Base-by-base conservation (phyloP, 108 stramenopile species). In the Nitzschia sp. region DNA sequence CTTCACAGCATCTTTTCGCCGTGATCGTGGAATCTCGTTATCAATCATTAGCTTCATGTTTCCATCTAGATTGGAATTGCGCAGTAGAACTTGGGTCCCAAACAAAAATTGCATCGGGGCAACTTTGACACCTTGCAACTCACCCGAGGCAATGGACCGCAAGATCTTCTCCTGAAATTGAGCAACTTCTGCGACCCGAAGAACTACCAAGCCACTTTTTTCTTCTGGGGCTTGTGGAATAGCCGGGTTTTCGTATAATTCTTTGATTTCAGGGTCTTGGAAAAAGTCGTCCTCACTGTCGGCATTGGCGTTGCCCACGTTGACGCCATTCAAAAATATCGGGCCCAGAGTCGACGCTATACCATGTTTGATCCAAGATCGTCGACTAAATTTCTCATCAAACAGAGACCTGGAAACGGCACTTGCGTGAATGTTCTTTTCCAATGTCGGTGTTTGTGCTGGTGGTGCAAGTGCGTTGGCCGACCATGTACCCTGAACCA, bases 141-240 rank as follows among this genome's bases (percentile, higher is more conserved):
- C 79, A 8, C 83, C 83, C 46, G 77, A 73, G 24, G 77, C 68
- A 46, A 85, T 66, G 19, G 83, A 83, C 6, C 86, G 79, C 25
- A 87, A 62, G n/a, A 87, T 80, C 60, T 85, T 84, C 58, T 87
- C 86, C 58, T 87, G 86, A 58, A 87, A 87, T 24, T 84, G 78
- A 46, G 83, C 81, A 13, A 87, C 86, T 59, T 87, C 83, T 19
- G 86, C 86, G 9, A 87, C 83, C 28, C 86, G 71, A 38, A 87
- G 68, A 19, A 87, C 83, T 1, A 85, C 76, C 23, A 87, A 66
- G 45, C 86, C 86, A 21, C 61, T 53, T 64, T 54, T 59, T 56
- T 80, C 79, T 53, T 80, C 75, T 3, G 76, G 76, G 53, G 66
- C 59, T 15, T 46, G 2, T 21, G 71, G 71, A 6, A 64, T 64